phyloP scores from a whole-genome alignment of 2,329 filamentous ascomycete genomes.

The Fusarium kyushuense region DNA sequence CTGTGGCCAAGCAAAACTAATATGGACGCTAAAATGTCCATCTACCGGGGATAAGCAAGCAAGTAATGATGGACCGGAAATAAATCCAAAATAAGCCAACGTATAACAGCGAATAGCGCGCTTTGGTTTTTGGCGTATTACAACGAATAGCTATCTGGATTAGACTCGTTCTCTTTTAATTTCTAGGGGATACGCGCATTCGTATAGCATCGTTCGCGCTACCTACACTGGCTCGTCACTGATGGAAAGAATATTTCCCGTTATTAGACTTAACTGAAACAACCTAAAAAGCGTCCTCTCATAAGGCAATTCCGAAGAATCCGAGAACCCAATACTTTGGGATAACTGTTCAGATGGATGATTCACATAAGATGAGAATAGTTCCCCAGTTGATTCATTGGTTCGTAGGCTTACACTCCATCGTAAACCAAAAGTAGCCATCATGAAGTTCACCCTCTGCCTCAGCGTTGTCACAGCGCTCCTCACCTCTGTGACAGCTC shows the following conservation, averaged over 20 bases:
- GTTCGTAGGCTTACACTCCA: background rate
- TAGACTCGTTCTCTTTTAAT: background rate
- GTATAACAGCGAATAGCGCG: no score
- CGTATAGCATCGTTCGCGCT: no score
- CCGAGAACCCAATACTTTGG: background rate
- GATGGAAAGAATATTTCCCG: background rate
- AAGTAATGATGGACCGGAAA: no score
- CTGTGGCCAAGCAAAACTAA: no score
- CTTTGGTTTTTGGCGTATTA: background rate
- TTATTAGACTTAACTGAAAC: background rate
- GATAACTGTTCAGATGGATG: background rate
- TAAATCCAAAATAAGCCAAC: no score
- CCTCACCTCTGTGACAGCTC: background rate
- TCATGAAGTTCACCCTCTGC: conserved; percentile 10
- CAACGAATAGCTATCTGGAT: background rate
- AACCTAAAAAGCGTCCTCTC: background rate
- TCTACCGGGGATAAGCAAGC: no score
- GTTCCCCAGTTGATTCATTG: background rate
- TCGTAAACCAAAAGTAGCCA: background rate
- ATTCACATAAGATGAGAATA: background rate
- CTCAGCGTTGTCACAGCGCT: background rate
- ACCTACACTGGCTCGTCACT: background rate
- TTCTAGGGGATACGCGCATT: background rate
- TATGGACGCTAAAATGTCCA: no score
- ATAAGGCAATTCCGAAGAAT: background rate